Evolutionary conservation across 2,329 filamentous ascomycete genomes (phyloP).

Genomic region (Diplodia intermedia): DNA sequence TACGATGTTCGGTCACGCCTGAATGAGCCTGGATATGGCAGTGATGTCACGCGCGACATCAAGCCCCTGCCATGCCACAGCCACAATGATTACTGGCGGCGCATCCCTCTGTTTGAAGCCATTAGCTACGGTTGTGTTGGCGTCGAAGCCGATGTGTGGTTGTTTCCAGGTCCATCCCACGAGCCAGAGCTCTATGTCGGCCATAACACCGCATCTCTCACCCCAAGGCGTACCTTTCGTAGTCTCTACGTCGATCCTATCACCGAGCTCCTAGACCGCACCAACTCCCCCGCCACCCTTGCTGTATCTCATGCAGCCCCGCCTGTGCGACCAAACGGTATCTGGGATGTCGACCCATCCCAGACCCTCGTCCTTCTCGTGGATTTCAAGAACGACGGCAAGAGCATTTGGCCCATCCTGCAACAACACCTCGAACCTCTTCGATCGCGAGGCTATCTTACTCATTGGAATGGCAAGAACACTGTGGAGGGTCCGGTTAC

Average conservation of each 20-base stretch:
- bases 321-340: slow-evolving; percentile 49
- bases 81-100: slow-evolving; percentile 67
- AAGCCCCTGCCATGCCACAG: slow-evolving; percentile 61
- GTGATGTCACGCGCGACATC: slow-evolving; percentile 59
- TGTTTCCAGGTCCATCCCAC: slow-evolving; percentile 47
- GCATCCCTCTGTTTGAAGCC: slow-evolving; percentile 62
- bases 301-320: slow-evolving; percentile 31
- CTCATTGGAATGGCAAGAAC: slow-evolving; percentile 57
- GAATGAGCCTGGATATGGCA: slow-evolving; percentile 48
- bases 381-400: slow-evolving; percentile 56
- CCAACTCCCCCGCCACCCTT: slow-evolving; percentile 50
- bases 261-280: slow-evolving; percentile 55
- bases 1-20: slow-evolving; percentile 50
- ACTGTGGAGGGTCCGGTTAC: slow-evolving; percentile 56
- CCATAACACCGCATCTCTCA: slow-evolving; percentile 58
- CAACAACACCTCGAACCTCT: slow-evolving; percentile 55
- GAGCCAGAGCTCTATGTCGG: slow-evolving; percentile 63
- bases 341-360: slow-evolving; percentile 58
- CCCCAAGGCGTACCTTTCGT: slow-evolving; percentile 55
- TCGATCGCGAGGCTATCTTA: slow-evolving; percentile 58
- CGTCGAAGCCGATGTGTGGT: slow-evolving; percentile 66
- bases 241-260: slow-evolving; percentile 62
- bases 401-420: slow-evolving; percentile 47
- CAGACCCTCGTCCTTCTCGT: slow-evolving; percentile 61
- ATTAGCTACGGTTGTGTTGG: slow-evolving; percentile 61